Evolutionary conservation across 2,329 filamentous ascomycete genomes (phyloP), one percentile per base, ranked within the genome.

Genomic region (Stemphylium beticola): DNA sequence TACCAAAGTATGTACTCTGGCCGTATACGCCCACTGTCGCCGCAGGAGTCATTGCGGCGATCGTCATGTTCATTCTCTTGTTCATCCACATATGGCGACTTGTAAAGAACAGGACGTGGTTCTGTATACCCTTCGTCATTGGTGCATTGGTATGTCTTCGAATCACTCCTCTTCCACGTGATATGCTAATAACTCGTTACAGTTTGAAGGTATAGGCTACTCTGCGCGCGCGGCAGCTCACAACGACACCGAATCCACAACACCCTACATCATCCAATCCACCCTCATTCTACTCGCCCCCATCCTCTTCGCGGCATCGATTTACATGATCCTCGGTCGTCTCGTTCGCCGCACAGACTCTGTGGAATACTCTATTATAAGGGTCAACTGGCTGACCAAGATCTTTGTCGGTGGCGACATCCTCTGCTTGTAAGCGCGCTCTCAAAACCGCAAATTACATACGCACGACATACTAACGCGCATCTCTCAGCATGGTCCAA

Each of bases 371-470:
- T 78, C 81, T 0, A 55, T 82, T 17, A 74, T 84, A 38, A 62
- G 71, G 1, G 68, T 74, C 1, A 74, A 55, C 7, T 80, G 79
- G 76, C 67, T 86, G 5, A 85, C 83, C 3, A 81, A 78, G 49
- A 74, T 82, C 32, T 87, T 87, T 55, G 83, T 87, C 4, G 45
- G 67, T 6, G 82, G 83, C 31, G 84, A 87, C 58, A 65, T 85
- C 3, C 43, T 84, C 5, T 81, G 80, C 2, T 82, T 87, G 48
- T 51, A 51, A n/a, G 40, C 3, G 2, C 8, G 20, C 10, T 18
- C 20, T 22, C 18, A 15, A 9, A 22, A 11, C 10, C 4, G 32
- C 20, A 20, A 18, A 22, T 9, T 18, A 9, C 26, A 22, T 5
- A 6, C 18, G 31, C 10, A 31, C 8, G 12, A 6, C 12, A 47